A percentile compares a stretch with the other conserved stretches of the same genome.
Evolutionary conservation across 768 basidiomycete species (phyloP).

Genomic region (Cytidiella melzeri): DNA sequence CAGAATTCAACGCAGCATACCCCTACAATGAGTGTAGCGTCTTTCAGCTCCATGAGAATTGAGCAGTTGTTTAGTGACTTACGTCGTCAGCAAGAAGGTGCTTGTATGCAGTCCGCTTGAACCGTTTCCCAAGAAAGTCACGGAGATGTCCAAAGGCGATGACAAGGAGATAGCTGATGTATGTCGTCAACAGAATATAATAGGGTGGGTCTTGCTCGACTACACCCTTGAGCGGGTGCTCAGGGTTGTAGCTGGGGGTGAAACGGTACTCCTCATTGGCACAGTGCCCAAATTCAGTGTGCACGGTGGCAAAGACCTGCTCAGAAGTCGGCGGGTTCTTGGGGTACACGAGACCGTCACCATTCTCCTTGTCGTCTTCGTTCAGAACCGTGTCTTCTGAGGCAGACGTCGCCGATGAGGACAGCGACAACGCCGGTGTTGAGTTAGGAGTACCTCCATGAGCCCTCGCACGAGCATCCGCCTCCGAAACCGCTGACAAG

Average conservation of each 20-base stretch:
- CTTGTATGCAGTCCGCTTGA: slow-evolving; percentile 60
- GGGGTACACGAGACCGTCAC: slow-evolving; percentile 55
- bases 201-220: slow-evolving; percentile 85
- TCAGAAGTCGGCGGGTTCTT: slow-evolving; percentile 71
- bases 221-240: slow-evolving; percentile 42
- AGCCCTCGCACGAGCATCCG: slow-evolving; percentile 61
- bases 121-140: slow-evolving; percentile 90
- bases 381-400: slow-evolving; percentile 63
- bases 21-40: slow-evolving; percentile 46
- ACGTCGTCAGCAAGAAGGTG: slow-evolving; percentile 84
- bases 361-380: slow-evolving; percentile 39
- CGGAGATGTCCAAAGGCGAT: slow-evolving; percentile 89
- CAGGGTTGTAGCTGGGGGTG: slow-evolving; percentile 53
- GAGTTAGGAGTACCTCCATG: slow-evolving; percentile 44
- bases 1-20: slow-evolving; percentile 93
- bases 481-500: slow-evolving; percentile 53
- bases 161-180: slow-evolving; percentile 89
- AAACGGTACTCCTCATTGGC: slow-evolving; percentile 70
- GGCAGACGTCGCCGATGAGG: slow-evolving; percentile 62
- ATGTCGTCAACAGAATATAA: slow-evolving; percentile 87
- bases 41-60: not conserved
- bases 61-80: not conserved
- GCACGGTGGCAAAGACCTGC: slow-evolving; percentile 70
- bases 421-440: slow-evolving; percentile 68
- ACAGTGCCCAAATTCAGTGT: slow-evolving; percentile 93